Percentiles rank a stretch among this genome's conserved stretches.
These are phyloP conservation scores for Backusella luteola DNA, from an alignment of 192 early-diverging fungal genomes.

Conservation along the genomic window DNA sequence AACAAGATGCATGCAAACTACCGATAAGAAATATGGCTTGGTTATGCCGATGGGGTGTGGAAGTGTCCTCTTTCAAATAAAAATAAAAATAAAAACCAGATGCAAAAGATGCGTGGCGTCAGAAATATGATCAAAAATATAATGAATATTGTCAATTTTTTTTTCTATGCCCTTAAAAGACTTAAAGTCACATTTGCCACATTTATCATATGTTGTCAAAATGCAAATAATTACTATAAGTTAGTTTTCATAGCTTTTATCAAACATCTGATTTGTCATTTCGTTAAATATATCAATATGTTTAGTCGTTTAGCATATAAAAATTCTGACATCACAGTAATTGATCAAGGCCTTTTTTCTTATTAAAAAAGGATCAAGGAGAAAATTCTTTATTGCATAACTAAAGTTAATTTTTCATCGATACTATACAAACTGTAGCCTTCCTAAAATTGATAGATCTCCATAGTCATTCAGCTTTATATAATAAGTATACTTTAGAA, in stretches of 20 bases:
- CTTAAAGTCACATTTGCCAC: too few relatives aligned
- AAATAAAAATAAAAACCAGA: constrained; percentile 36
- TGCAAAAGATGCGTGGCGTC: constrained; percentile 46
- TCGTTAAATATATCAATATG: too few relatives aligned
- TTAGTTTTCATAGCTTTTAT: too few relatives aligned
- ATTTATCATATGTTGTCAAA: too few relatives aligned
- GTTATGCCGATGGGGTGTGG: constrained; percentile 42
- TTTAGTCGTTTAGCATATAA: too few relatives aligned
- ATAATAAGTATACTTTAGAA: neutral
- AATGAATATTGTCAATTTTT: neutral
- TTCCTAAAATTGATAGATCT: neutral
- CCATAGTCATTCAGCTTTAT: neutral
- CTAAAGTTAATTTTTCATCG: neutral
- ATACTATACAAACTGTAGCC: neutral
- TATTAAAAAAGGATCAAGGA: neutral
- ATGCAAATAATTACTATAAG: too few relatives aligned
- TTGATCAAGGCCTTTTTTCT: neutral
- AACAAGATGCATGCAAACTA: constrained; percentile 42
- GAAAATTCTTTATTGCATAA: neutral
- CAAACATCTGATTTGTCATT: too few relatives aligned
- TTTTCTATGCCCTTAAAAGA: too few relatives aligned
- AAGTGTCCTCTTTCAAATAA: constrained; percentile 15
- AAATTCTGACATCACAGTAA: too few relatives aligned
- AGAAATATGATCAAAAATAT: neutral
- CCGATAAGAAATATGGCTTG: constrained; percentile 47